These are phyloP conservation scores for Elongisporangium prolatum DNA, from an alignment of 352 stramenopile species.

Conservation along the genomic window DNA sequence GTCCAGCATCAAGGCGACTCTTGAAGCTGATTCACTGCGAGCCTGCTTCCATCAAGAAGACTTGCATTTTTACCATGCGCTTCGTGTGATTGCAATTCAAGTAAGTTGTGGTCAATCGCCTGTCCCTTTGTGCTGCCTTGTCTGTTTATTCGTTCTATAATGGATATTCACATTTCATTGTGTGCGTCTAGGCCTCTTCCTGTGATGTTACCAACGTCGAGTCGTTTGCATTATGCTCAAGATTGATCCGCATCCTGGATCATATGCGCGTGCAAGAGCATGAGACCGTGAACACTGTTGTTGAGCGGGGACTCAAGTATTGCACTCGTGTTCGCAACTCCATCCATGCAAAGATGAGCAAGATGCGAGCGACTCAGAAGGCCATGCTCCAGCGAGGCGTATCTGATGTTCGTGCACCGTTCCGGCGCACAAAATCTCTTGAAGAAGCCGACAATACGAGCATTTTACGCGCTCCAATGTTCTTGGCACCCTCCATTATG, in stretches of 20 bases:
- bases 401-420: constrained; percentile 27
- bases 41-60: constrained; percentile 47
- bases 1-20: constrained; percentile 49
- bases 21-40: constrained; percentile 31
- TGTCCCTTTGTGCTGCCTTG: background rate
- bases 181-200: constrained; percentile 34
- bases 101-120: constrained; percentile 4
- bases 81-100: constrained; percentile 64
- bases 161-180: background rate
- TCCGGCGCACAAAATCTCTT: constrained; percentile 80
- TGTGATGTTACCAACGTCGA: constrained; percentile 74
- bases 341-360: constrained; percentile 86
- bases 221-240: constrained; percentile 68
- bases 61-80: constrained; percentile 66
- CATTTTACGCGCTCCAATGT: constrained; percentile 1
- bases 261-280: constrained; percentile 56
- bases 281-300: constrained; percentile 31
- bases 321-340: constrained; percentile 53
- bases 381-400: constrained; percentile 59
- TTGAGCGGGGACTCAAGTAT: constrained; percentile 57
- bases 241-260: constrained; percentile 77
- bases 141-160: no score
- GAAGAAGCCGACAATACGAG: constrained; percentile 52
- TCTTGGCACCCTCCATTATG: constrained; percentile 12
- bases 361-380: constrained; percentile 82